Conservation (phyloP, 2,329 filamentous ascomycete genomes). For the Diaporthe sp. region DNA sequence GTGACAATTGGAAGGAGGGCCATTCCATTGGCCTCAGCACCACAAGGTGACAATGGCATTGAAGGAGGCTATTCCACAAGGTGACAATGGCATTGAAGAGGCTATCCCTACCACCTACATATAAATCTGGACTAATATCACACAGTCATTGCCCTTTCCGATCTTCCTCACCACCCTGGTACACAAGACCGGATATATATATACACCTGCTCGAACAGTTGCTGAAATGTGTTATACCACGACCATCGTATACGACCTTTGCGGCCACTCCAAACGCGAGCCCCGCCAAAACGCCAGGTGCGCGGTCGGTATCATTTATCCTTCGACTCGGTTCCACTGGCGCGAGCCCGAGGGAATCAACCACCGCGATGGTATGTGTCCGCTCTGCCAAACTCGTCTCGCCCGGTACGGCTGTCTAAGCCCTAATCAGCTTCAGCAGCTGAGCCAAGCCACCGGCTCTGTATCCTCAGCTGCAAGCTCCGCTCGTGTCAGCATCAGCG, state of each 20-base stretch:
- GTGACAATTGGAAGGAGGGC: neutral
- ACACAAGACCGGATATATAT: neutral
- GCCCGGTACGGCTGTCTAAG: neutral
- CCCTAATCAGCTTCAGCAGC: neutral
- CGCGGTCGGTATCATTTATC: neutral
- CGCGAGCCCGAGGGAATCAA: neutral
- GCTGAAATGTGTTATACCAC: constrained; percentile 5
- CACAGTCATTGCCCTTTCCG: neutral
- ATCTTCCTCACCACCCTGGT: neutral
- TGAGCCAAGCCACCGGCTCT: neutral
- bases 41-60: neutral
- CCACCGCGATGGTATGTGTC: neutral
- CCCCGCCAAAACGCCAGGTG: neutral
- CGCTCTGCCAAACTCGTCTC: neutral
- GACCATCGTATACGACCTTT: neutral
- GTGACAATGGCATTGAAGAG: too few relatives aligned
- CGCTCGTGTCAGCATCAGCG: neutral
- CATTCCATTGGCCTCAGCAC: neutral
- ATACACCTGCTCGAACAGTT: too few relatives aligned
- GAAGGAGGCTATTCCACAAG: too few relatives aligned
- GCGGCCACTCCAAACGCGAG: neutral
- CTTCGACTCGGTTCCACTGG: neutral
- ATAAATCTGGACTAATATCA: neutral
- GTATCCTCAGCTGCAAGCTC: neutral
- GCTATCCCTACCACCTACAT: neutral